These are phyloP conservation scores for Rossbeevera mucosa DNA, from an alignment of 768 basidiomycete species.

Conservation along the genomic window DNA sequence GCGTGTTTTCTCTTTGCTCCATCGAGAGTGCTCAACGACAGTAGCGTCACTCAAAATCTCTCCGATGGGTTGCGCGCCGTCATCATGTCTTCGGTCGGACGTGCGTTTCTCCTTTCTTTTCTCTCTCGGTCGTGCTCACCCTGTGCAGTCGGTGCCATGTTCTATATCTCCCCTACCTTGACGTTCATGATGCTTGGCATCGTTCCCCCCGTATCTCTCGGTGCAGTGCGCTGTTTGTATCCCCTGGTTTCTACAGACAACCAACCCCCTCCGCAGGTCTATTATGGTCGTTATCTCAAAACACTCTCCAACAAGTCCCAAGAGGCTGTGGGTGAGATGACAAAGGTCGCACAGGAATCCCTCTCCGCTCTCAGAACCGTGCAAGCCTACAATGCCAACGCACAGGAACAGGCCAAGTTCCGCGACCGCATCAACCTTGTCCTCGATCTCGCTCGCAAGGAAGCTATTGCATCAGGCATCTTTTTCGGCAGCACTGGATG, in stretches of 20 bases:
- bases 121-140: not conserved
- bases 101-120: constrained; percentile 43
- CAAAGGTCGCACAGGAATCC: constrained; percentile 83
- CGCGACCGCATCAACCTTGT: constrained; percentile 59
- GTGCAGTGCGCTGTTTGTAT: constrained; percentile 48
- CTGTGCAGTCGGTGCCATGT: not conserved
- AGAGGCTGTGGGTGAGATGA: constrained; percentile 94
- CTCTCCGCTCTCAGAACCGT: constrained; percentile 83
- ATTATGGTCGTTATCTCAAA: constrained; percentile 93
- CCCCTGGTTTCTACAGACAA: not conserved
- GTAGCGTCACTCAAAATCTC: constrained; percentile 67
- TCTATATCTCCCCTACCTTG: constrained; percentile 56
- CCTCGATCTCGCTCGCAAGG: constrained; percentile 72
- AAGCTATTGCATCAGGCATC: constrained; percentile 85
- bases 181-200: constrained; percentile 91
- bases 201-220: constrained; percentile 83
- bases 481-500: constrained; percentile 91
- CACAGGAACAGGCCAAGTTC: constrained; percentile 76
- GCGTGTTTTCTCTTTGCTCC: not conserved
- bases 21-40: not conserved
- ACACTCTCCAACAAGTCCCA: constrained; percentile 88
- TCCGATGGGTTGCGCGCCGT: constrained; percentile 79
- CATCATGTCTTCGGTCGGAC: constrained; percentile 91
- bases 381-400: constrained; percentile 84
- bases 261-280: constrained; percentile 51